Conservation (phyloP, 768 basidiomycete genomes). For the Leccinum subgranulosum region DNA sequence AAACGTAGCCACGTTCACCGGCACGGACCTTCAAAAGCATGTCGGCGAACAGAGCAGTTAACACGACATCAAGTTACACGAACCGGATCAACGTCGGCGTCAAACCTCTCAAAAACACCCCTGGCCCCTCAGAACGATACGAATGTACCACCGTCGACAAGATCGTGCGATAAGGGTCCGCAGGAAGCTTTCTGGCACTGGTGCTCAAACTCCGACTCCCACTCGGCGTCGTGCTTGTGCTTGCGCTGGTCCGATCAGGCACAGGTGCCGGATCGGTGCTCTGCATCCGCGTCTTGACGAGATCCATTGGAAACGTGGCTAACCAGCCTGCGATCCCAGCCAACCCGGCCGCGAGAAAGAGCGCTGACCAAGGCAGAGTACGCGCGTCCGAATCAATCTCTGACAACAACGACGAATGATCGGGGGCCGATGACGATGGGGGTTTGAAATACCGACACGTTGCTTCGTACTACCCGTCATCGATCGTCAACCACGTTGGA, state of each 20-base stretch:
- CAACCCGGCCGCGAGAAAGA: slow-evolving; percentile 70
- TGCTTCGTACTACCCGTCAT: slow-evolving; percentile 55
- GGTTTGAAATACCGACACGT: slow-evolving; percentile 49
- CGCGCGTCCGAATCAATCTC: slow-evolving; percentile 39
- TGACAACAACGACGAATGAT: slow-evolving; percentile 37
- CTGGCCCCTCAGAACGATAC: slow-evolving; percentile 59
- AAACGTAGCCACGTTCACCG: slow-evolving; percentile 85
- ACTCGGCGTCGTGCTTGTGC: background rate
- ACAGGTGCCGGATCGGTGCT: slow-evolving; percentile 29
- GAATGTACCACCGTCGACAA: slow-evolving; percentile 56
- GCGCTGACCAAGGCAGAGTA: slow-evolving; percentile 47
- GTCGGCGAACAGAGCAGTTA: slow-evolving; percentile 1
- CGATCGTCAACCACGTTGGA: background rate
- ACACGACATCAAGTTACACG: slow-evolving; percentile 1
- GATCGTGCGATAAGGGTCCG: slow-evolving; percentile 58
- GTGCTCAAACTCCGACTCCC: background rate
- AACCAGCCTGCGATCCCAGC: slow-evolving; percentile 80
- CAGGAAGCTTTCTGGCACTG: background rate
- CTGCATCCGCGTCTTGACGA: slow-evolving; percentile 89
- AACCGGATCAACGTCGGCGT: slow-evolving; percentile 79
- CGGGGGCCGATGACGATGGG: slow-evolving; percentile 10
- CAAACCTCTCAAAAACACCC: slow-evolving; percentile 75
- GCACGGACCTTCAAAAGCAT: slow-evolving; percentile 56
- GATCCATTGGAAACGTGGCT: slow-evolving; percentile 83
- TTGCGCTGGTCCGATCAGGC: background rate